Evolutionary conservation across 129 eudicot genomes (phyloP).

Genomic region (Cynara cardunculus): DNA sequence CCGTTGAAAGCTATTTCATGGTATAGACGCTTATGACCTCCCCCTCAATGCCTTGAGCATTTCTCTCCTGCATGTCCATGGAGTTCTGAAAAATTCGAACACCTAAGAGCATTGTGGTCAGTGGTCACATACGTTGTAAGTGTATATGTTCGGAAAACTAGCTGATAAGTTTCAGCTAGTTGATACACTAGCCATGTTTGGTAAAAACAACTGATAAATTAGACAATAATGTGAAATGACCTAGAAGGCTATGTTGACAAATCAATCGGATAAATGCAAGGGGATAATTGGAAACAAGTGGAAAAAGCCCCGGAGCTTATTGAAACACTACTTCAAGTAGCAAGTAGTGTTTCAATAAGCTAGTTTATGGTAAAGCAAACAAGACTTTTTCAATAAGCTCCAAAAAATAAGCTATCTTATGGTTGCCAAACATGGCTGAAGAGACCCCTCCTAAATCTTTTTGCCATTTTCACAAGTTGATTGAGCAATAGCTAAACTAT

Average conservation of each 20-base stretch:
- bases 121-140: too few relatives aligned
- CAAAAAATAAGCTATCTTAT: background rate
- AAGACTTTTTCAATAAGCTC: background rate
- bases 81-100: too few relatives aligned
- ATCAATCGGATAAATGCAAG: background rate
- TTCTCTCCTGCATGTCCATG: too few relatives aligned
- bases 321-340: background rate
- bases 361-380: background rate
- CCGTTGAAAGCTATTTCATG: too few relatives aligned
- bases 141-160: background rate
- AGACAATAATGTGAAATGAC: background rate
- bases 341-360: background rate
- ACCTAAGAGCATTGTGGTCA: too few relatives aligned
- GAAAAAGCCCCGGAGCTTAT: background rate
- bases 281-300: background rate
- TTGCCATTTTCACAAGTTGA: too few relatives aligned
- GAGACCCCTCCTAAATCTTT: too few relatives aligned
- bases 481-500: too few relatives aligned
- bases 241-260: background rate
- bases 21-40: too few relatives aligned
- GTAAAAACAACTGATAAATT: too few relatives aligned
- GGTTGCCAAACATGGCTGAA: background rate
- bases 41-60: too few relatives aligned
- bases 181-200: background rate
- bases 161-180: background rate